A percentile compares a stretch with the other conserved stretches of the same genome.
Evolutionary conservation across 2,329 filamentous ascomycete species (phyloP).

Genomic region (Aspergillus sp.): DNA sequence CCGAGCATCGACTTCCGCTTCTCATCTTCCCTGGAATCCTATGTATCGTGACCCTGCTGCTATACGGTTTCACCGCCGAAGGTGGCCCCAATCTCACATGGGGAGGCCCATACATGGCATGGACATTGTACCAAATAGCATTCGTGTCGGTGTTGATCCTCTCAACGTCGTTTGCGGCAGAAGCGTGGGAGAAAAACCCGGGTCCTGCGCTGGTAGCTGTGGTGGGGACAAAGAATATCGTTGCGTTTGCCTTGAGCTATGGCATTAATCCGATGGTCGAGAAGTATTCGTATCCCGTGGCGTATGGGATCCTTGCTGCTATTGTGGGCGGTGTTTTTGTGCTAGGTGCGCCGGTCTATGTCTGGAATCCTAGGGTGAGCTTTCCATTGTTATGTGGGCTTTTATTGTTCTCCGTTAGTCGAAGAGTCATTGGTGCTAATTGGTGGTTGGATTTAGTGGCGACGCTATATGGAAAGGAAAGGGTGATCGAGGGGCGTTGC

Average conservation of each 20-base stretch:
- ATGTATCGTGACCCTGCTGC: slow-evolving; percentile 26
- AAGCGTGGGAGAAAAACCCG: slow-evolving; percentile 35
- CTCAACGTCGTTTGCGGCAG: slow-evolving; percentile 35
- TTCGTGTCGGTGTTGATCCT: slow-evolving; percentile 29
- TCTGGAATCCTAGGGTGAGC: slow-evolving; percentile 22
- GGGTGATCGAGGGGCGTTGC: not conserved
- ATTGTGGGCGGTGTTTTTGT: slow-evolving; percentile 21
- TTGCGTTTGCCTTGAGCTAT: slow-evolving; percentile 29
- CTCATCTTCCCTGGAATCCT: slow-evolving; percentile 34
- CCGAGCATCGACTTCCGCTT: slow-evolving; percentile 36
- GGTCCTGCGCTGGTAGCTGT: slow-evolving; percentile 29
- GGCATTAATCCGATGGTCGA: slow-evolving; percentile 26
- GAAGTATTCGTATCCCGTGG: slow-evolving; percentile 23
- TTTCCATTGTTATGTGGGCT: not conserved
- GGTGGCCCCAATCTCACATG: slow-evolving; percentile 17
- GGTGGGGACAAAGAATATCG: slow-evolving; percentile 30
- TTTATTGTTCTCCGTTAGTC: too few relatives aligned
- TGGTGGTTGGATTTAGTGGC: slow-evolving; percentile 1
- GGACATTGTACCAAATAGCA: slow-evolving; percentile 22
- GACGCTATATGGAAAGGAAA: slow-evolving; percentile 3
- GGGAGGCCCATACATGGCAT: slow-evolving; percentile 30
- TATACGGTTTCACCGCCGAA: slow-evolving; percentile 34
- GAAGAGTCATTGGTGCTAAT: not conserved
- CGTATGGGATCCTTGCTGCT: slow-evolving; percentile 25
- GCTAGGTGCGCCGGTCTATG: slow-evolving; percentile 25